Evolutionary conservation across 306 rosid species (phyloP).

Genomic region (Sicyos baderoa): DNA sequence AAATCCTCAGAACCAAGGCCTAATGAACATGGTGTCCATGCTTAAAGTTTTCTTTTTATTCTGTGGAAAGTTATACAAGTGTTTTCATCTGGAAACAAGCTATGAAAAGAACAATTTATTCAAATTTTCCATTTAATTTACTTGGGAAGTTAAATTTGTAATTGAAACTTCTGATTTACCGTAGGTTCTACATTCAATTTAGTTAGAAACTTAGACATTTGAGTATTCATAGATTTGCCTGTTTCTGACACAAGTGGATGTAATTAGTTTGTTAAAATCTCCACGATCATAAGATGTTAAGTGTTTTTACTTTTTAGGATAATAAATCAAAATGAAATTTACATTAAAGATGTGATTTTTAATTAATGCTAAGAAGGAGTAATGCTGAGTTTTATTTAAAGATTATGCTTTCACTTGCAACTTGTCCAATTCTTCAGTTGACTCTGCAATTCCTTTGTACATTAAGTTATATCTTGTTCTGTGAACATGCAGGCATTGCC

Average conservation of each 20-base stretch:
- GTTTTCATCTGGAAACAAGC: too few relatives aligned
- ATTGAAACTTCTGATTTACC: too few relatives aligned
- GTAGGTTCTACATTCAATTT: background rate
- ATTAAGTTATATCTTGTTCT: constrained; percentile 18
- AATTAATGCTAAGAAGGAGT: background rate
- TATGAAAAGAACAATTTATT: too few relatives aligned
- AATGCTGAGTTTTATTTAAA: background rate
- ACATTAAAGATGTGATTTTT: background rate
- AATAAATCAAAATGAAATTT: background rate
- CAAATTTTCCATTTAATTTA: too few relatives aligned
- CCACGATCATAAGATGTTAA: background rate
- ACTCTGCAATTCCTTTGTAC: constrained; percentile 5
- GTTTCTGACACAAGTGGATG: too few relatives aligned
- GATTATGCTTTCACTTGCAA: background rate
- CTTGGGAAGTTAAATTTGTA: too few relatives aligned
- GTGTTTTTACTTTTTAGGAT: background rate
- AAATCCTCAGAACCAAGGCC: background rate
- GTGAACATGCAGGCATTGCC: constrained; percentile 61
- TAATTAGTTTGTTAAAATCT: background rate
- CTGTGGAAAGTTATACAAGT: too few relatives aligned
- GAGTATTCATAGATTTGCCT: background rate
- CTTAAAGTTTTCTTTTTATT: background rate
- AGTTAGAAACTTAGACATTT: background rate
- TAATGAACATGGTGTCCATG: background rate
- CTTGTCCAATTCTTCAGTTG: background rate